Conservation (phyloP, 306 rosid genomes). For the Abrus precatorius region DNA sequence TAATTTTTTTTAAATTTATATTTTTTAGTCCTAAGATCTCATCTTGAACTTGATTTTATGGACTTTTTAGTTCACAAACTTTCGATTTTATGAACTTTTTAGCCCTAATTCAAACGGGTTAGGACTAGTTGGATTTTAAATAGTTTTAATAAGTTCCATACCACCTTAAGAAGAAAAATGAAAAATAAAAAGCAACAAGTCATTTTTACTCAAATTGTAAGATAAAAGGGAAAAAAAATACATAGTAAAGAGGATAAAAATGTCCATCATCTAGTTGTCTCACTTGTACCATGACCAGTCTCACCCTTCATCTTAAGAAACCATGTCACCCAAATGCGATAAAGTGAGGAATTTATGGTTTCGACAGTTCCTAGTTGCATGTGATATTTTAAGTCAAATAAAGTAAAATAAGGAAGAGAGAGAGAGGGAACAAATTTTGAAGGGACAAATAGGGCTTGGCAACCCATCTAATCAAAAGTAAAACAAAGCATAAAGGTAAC, state of each 20-base stretch:
- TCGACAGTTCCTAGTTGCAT: conserved; percentile 73
- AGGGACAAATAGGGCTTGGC: conserved; percentile 49
- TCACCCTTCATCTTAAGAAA: conserved; percentile 61
- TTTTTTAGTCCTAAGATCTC: too few species aligned
- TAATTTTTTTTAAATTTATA: too few species aligned
- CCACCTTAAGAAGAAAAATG: conserved; percentile 51
- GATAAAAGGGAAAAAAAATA: conserved; percentile 61
- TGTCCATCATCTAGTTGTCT: conserved; percentile 53
- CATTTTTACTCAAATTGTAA: conserved; percentile 34
- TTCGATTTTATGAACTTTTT: too few species aligned
- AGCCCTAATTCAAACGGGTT: too few species aligned
- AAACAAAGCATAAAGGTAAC: conserved; percentile 71
- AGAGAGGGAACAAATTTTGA: conserved; percentile 39
- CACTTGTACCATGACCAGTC: conserved; percentile 80
- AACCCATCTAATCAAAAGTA: conserved; percentile 45
- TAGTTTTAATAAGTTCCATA: too few species aligned
- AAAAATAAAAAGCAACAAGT: conserved; percentile 74
- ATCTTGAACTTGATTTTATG: too few species aligned
- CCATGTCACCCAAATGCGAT: conserved; percentile 62
- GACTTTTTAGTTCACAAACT: too few species aligned
- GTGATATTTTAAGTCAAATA: conserved; percentile 56
- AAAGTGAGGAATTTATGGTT: conserved; percentile 78
- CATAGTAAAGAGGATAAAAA: conserved; percentile 54
- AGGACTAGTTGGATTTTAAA: too few species aligned
- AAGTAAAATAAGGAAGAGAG: conserved; percentile 41